These are phyloP conservation scores for Paecilomyces formosus DNA, from an alignment of 2,329 filamentous ascomycete species.

Conservation along the genomic window DNA sequence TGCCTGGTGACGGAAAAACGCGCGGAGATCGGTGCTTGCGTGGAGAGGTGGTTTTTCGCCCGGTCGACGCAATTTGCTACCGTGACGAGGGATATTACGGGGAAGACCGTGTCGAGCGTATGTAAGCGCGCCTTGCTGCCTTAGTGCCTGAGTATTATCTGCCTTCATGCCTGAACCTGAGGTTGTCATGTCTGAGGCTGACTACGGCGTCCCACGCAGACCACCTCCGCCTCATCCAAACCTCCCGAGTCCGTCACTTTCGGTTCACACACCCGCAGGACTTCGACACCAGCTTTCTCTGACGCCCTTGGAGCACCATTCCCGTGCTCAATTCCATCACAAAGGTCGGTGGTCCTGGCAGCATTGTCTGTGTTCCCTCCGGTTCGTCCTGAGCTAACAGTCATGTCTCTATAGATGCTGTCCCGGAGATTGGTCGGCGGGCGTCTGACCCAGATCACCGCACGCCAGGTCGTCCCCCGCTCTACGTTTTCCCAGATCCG, in stretches of 20 bases:
- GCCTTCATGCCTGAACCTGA: no score
- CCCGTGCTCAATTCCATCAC: background rate
- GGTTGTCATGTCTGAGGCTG: no score
- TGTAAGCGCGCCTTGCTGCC: constrained; percentile 21
- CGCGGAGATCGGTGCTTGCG: constrained; percentile 22
- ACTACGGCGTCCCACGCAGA: constrained; percentile 2
- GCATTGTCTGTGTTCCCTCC: background rate
- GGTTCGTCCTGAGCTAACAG: background rate
- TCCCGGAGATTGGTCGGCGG: constrained; percentile 37
- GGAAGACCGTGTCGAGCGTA: constrained; percentile 19
- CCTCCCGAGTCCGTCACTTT: background rate
- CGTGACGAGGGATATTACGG: constrained; percentile 15
- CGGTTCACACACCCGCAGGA: background rate
- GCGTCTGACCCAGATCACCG: constrained; percentile 33
- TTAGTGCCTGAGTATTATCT: no score
- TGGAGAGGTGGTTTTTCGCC: constrained; percentile 33
- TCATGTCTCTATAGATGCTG: constrained; percentile 29
- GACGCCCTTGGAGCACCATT: background rate
- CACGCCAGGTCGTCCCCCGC: constrained; percentile 30
- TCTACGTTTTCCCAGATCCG: constrained; percentile 35
- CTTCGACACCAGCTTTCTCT: background rate
- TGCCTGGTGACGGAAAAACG: constrained; percentile 29
- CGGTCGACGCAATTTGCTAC: constrained; percentile 19
- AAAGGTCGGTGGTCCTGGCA: background rate
- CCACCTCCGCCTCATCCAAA: background rate